Conservation (phyloP, 2,329 filamentous ascomycete genomes). For the Ilyonectria destructans region DNA sequence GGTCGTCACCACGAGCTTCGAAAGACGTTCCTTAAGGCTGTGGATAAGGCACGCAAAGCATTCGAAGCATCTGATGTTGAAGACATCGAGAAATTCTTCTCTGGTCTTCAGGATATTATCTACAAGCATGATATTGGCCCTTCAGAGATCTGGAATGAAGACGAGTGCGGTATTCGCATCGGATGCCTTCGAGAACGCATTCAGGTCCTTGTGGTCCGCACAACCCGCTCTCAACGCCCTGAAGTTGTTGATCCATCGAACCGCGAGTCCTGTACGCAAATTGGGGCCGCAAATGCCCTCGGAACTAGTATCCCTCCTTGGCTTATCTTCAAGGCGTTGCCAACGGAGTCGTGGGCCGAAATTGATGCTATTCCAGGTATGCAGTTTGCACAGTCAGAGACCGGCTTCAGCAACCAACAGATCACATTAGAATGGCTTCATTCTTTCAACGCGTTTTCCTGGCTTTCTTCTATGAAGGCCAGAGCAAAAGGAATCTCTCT, state of each 20-base stretch:
- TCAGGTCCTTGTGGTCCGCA: too few relatives aligned
- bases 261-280: constrained; percentile 5
- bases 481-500: not conserved
- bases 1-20: constrained; percentile 19
- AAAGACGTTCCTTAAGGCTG: constrained; percentile 12
- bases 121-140: not conserved
- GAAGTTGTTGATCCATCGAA: not conserved
- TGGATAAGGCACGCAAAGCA: constrained; percentile 11
- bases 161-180: not conserved
- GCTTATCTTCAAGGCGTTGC: too few relatives aligned
- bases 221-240: constrained; percentile 2
- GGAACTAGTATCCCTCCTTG: not conserved
- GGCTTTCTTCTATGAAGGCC: not conserved
- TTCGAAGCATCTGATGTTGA: constrained; percentile 2
- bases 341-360: not conserved
- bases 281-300: constrained; percentile 5
- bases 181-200: constrained; percentile 8
- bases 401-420: too few relatives aligned
- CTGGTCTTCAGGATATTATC: not conserved
- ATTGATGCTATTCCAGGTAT: not conserved
- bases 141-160: constrained; percentile 6
- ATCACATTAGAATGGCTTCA: constrained; percentile 9
- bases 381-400: constrained; percentile 19
- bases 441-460: not conserved
- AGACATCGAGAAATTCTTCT: not conserved